Percentiles rank a stretch among this genome's conserved stretches.
These are phyloP conservation scores for Diaporthe sp. DNA, from an alignment of 2,329 filamentous ascomycete genomes.

Conservation along the genomic window DNA sequence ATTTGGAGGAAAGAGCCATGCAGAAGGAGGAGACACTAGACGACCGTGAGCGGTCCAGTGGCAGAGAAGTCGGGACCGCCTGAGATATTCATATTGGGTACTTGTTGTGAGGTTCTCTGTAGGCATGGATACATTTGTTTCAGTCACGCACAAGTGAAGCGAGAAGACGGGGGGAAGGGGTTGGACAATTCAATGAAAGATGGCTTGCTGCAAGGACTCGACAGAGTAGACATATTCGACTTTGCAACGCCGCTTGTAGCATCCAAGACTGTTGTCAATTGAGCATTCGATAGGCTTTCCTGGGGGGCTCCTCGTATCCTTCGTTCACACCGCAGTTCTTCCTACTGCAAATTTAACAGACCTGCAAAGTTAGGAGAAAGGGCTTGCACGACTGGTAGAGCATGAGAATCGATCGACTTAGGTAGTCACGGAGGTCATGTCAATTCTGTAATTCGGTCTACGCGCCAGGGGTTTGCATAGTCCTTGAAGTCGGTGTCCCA, in stretches of 20 bases:
- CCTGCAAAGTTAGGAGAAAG: no score
- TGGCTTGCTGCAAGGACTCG: background rate
- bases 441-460: background rate
- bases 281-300: background rate
- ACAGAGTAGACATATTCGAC: background rate
- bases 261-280: background rate
- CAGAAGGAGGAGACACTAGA: constrained; percentile 72
- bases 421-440: background rate
- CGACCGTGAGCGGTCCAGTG: background rate
- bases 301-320: background rate
- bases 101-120: background rate
- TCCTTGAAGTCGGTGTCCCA: background rate
- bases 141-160: background rate
- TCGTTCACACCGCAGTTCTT: background rate
- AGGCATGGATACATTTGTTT: background rate
- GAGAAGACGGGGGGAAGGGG: no score
- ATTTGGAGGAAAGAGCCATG: constrained; percentile 96
- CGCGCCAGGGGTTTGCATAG: no score
- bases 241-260: background rate
- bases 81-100: background rate
- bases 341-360: background rate
- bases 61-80: accelerated
- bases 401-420: background rate
- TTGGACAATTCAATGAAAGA: background rate
- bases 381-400: background rate